These are phyloP conservation scores for Diaporthe destruens DNA, from an alignment of 2,329 filamentous ascomycete species.

Conservation along the genomic window DNA sequence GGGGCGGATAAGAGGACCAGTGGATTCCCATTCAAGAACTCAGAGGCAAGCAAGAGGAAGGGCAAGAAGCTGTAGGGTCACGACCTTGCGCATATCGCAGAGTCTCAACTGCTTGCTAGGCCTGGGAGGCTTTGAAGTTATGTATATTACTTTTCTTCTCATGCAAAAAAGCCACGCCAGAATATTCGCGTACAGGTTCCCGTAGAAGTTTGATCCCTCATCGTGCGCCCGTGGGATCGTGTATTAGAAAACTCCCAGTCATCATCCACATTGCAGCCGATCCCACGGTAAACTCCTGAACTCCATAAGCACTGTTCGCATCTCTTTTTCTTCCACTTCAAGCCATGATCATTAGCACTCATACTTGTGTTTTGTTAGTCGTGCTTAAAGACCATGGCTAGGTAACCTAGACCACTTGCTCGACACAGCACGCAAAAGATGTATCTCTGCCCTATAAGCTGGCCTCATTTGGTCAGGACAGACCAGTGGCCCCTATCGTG, in stretches of 20 bases:
- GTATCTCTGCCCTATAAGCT: neutral
- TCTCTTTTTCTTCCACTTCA: neutral
- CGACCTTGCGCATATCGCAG: neutral
- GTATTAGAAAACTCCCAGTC: neutral
- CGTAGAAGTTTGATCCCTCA: neutral
- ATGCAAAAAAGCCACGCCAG: neutral
- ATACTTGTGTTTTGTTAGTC: neutral
- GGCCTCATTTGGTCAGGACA: neutral
- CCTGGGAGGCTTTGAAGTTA: neutral
- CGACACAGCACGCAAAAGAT: neutral
- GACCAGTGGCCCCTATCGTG: neutral
- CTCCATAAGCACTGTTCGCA: neutral
- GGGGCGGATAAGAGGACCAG: slow-evolving; percentile 58
- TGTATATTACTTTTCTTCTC: neutral
- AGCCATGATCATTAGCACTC: slow-evolving; percentile 7
- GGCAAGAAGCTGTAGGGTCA: slow-evolving; percentile 41
- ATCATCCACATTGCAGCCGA: neutral
- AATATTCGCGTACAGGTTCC: neutral
- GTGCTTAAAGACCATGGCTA: neutral
- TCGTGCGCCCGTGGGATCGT: neutral
- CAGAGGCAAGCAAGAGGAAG: slow-evolving; percentile 51
- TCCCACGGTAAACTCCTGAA: slow-evolving; percentile 15
- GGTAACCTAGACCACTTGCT: neutral
- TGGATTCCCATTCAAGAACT: slow-evolving; percentile 55
- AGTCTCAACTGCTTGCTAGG: neutral